A percentile compares a stretch with the other conserved stretches of the same genome.
Conservation (phyloP, 2,329 filamentous ascomycete genomes). For the Beauveria caledonica region DNA sequence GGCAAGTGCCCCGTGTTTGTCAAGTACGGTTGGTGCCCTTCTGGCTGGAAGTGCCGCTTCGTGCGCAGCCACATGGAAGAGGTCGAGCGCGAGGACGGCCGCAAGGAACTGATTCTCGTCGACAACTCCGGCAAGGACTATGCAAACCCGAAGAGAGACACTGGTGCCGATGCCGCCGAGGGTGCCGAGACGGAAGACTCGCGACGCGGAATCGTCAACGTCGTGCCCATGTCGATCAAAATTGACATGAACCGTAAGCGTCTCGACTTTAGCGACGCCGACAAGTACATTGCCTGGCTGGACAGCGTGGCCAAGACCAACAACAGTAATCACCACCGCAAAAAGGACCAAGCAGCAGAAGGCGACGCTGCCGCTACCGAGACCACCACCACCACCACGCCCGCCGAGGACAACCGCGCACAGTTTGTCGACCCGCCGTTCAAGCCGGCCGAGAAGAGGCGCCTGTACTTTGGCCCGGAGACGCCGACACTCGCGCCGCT, state of each 20-base stretch:
- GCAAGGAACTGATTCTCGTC: constrained; percentile 69
- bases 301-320: constrained; percentile 48
- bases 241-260: constrained; percentile 67
- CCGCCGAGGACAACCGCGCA: constrained; percentile 64
- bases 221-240: constrained; percentile 62
- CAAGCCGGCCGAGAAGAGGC: constrained; percentile 84
- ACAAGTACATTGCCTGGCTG: constrained; percentile 70
- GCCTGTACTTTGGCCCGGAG: constrained; percentile 87
- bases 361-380: constrained; percentile 13
- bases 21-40: constrained; percentile 63
- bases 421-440: constrained; percentile 80
- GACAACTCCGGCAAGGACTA: constrained; percentile 27
- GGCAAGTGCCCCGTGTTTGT: constrained; percentile 79
- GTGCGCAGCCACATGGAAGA: constrained; percentile 81
- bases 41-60: constrained; percentile 93
- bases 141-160: constrained; percentile 5
- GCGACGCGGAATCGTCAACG: constrained; percentile 65
- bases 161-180: constrained; percentile 21
- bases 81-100: constrained; percentile 66
- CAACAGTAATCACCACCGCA: constrained; percentile 32
- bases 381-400: constrained; percentile 28
- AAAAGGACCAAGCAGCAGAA: constrained; percentile 27
- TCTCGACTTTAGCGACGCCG: constrained; percentile 61
- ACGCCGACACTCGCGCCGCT: constrained; percentile 90
- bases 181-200: constrained; percentile 39